phyloP scores from a whole-genome alignment of 345 rosid species.

The Citrus medica region DNA sequence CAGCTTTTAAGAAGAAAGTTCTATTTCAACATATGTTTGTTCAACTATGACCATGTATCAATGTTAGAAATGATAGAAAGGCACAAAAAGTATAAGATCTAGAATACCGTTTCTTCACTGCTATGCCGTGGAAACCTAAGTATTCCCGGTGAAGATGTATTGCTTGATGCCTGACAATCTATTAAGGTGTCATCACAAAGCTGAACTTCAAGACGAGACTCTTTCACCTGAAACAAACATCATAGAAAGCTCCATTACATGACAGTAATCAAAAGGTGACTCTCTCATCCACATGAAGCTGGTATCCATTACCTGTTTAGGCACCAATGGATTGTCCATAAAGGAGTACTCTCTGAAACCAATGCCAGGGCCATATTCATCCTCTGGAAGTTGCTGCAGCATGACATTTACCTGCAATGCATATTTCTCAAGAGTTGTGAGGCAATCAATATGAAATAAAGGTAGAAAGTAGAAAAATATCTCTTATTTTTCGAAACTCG shows the following conservation, averaged over 20 bases:
- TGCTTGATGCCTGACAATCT: constrained; percentile 55
- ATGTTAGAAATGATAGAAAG: not conserved
- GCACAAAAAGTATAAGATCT: constrained; percentile 6
- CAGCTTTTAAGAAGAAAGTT: not conserved
- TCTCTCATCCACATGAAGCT: not conserved
- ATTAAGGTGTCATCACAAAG: constrained; percentile 71
- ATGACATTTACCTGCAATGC: constrained; percentile 69
- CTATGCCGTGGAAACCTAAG: constrained; percentile 77
- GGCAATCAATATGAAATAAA: not conserved
- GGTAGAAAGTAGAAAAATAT: not conserved
- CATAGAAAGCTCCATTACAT: not conserved
- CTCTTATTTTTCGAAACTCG: no score
- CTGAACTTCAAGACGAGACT: constrained; percentile 89
- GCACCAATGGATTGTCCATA: constrained; percentile 69
- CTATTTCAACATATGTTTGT: not conserved
- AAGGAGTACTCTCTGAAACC: constrained; percentile 83
- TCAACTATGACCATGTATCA: not conserved
- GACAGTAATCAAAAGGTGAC: not conserved
- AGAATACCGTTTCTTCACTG: constrained; percentile 74
- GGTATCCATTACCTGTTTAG: constrained; percentile 58
- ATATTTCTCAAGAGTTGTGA: constrained; percentile 1
- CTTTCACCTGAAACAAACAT: constrained; percentile 62
- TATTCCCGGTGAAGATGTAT: constrained; percentile 41
- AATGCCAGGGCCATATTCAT: constrained; percentile 88
- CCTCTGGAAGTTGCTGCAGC: constrained; percentile 60